Conservation (phyloP, 2,329 filamentous ascomycete species). For the Chaetothyriales sp. region DNA sequence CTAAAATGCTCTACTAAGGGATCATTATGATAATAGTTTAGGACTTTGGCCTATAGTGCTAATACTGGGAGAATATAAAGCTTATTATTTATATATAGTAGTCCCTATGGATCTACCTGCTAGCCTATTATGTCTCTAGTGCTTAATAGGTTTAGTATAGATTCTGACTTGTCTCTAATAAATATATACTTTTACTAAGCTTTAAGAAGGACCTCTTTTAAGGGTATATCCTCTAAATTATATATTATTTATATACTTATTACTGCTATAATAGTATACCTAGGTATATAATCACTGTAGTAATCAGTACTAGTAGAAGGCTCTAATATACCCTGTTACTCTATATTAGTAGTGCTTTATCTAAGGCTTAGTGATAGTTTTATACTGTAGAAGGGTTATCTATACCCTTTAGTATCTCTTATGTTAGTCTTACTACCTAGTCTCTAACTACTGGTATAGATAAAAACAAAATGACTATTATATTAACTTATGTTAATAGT, state of each 20-base stretch:
- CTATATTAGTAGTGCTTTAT: no score
- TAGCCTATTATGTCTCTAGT: neutral
- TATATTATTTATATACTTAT: neutral
- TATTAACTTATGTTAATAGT: no score
- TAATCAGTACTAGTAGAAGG: no score
- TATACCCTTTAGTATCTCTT: no score
- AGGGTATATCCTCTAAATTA: neutral
- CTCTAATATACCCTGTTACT: no score
- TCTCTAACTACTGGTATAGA: no score
- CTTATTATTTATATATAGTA: neutral
- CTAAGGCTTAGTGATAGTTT: no score
- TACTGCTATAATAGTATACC: neutral
- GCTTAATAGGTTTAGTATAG: neutral
- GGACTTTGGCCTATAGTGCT: constrained; percentile 1
- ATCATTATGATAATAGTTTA: constrained; percentile 4
- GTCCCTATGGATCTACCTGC: constrained; percentile 1
- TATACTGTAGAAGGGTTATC: no score
- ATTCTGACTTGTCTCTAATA: neutral
- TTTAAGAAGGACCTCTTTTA: no score
- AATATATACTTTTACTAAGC: neutral
- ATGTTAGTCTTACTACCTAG: no score
- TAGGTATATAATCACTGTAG: neutral
- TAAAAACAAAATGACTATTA: no score
- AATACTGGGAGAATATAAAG: constrained; percentile 2
- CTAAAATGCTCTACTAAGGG: constrained; percentile 3